Base-by-base conservation (phyloP, 257 asterid species). In the Ocimum tenuiflorum region DNA sequence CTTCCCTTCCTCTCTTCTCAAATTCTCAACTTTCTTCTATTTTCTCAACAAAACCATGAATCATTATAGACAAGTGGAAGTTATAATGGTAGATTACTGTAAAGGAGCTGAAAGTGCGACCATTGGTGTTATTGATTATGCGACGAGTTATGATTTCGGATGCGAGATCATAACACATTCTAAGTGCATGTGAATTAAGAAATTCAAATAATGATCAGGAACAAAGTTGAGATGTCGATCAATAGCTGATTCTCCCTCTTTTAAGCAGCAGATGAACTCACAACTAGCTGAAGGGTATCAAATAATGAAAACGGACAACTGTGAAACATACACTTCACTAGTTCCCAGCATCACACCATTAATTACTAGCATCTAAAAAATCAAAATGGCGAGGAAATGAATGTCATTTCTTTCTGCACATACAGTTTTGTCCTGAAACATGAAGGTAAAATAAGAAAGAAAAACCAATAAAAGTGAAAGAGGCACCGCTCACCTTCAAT, bases 401-500 rank as follows among this genome's bases (percentile, higher is more conserved):
- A 31, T n/a, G n/a, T 62, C 7, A 33, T 50, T 8, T 18, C 17
- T 8, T 13, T 60, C 70, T 49, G 46, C 54, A 62, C 2, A 20
- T 56, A 54, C 35, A 55, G 48, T 54, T 41, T 48, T 14, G 14
- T 36, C 18, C n/a, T 19, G 18, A 50, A 39, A 18, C 49, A 23
- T 3, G 43, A 24, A 68, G 42, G 14, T 19, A 61, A 29, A 41
- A 39, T 31, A 43, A 18, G 39, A 5, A n/a, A n/a, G n/a, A n/a
- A n/a, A n/a, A n/a, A n/a, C n/a, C n/a, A n/a, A n/a, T n/a, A n/a
- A n/a, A n/a, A n/a, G n/a, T n/a, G 38, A 68, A 33, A 67, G 54
- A 55, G 63, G 31, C 19, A 54, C 56, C n/a, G 43, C 96, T 74
- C 73, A 91, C 96, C 77, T 82, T 78, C 60, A 86, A 71, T 62